Conservation (phyloP, 164 flowering plant genomes). For the Magnolia officinalis region DNA sequence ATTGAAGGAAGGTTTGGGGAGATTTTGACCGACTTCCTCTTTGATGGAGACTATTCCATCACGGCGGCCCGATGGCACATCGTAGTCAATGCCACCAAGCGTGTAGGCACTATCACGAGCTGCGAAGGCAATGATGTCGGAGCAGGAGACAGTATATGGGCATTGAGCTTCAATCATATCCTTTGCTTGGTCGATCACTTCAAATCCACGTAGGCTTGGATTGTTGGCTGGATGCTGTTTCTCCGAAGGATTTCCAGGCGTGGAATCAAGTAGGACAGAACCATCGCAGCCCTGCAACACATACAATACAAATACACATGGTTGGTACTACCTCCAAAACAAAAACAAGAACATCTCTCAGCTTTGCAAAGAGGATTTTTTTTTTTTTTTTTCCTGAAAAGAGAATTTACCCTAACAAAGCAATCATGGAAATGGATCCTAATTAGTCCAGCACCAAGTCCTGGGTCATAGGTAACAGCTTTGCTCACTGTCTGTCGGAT, state of each 20-base stretch:
- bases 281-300: constrained; percentile 54
- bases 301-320: not conserved
- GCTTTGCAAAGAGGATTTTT: not conserved
- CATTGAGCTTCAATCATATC: constrained; percentile 37
- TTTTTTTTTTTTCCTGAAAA: too few species aligned
- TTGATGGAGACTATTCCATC: constrained; percentile 28
- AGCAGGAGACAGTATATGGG: constrained; percentile 50
- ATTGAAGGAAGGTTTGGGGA: constrained; percentile 1
- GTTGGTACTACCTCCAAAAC: not conserved
- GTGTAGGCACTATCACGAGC: constrained; percentile 42
- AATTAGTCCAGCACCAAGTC: constrained; percentile 54
- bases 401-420: constrained; percentile 28
- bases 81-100: constrained; percentile 31
- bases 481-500: constrained; percentile 31
- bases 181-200: constrained; percentile 53
- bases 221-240: constrained; percentile 34
- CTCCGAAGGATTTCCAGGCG: constrained; percentile 36
- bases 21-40: constrained; percentile 14
- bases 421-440: constrained; percentile 71
- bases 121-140: constrained; percentile 61
- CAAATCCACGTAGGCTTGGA: constrained; percentile 47
- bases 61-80: constrained; percentile 40
- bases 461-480: constrained; percentile 23
- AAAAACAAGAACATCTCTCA: not conserved
- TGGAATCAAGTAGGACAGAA: constrained; percentile 46